These are phyloP conservation scores for Sarocladium strictum DNA, from an alignment of 2,329 filamentous ascomycete species.

Conservation along the genomic window DNA sequence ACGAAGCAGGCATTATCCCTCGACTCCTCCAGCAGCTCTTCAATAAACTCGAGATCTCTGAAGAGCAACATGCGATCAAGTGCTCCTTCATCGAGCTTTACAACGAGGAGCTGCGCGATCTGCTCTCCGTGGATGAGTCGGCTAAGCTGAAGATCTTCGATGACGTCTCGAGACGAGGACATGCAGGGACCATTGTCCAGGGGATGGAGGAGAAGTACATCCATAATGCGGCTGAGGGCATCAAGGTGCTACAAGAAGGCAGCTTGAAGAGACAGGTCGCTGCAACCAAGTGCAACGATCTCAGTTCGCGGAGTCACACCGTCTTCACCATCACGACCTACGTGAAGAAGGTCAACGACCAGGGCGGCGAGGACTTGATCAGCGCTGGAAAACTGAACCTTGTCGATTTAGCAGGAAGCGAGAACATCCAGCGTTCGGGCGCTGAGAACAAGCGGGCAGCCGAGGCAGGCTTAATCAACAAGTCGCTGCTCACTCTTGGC, in stretches of 20 bases:
- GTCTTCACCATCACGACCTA: slow-evolving; percentile 95
- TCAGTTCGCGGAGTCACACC: slow-evolving; percentile 94
- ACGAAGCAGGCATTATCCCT: slow-evolving; percentile 91
- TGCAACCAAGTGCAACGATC: slow-evolving; percentile 98
- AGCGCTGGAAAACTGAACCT: slow-evolving; percentile 92
- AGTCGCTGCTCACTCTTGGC: slow-evolving; percentile 88
- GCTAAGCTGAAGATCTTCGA: slow-evolving; percentile 94
- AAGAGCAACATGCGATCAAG: slow-evolving; percentile 82
- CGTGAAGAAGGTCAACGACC: slow-evolving; percentile 73
- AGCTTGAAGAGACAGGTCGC: slow-evolving; percentile 96
- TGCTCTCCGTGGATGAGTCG: slow-evolving; percentile 75
- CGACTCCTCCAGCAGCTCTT: slow-evolving; percentile 85
- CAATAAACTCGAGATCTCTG: slow-evolving; percentile 71
- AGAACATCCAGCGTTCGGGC: slow-evolving; percentile 95
- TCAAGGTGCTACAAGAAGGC: slow-evolving; percentile 81
- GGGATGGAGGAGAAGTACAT: slow-evolving; percentile 98
- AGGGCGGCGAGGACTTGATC: slow-evolving; percentile 83
- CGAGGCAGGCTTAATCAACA: slow-evolving; percentile 96
- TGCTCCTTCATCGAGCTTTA: slow-evolving; percentile 99
- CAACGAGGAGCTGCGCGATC: slow-evolving; percentile 91
- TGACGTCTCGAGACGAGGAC: slow-evolving; percentile 79
- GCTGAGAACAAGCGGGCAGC: slow-evolving; percentile 96
- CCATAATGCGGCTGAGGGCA: slow-evolving; percentile 74
- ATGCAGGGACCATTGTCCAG: slow-evolving; percentile 81
- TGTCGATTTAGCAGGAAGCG: slow-evolving; percentile 92